phyloP scores from a whole-genome alignment of 2,329 filamentous ascomycete species.

The Amphichorda felina region DNA sequence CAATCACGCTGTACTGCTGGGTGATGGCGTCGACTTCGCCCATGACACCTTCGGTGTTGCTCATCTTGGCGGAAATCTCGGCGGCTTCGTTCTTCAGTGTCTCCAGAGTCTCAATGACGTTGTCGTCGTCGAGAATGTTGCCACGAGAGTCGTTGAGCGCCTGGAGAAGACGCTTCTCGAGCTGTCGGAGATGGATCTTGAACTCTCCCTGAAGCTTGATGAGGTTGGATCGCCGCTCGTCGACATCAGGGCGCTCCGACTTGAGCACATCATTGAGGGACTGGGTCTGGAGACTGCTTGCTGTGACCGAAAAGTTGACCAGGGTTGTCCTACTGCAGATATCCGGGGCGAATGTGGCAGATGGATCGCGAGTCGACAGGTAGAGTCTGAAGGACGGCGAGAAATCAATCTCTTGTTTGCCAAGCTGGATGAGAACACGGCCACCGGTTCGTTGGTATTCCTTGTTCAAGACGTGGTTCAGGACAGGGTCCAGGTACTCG shows the following conservation, averaged over 20 bases:
- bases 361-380: conserved; percentile 89
- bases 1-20: conserved; percentile 85
- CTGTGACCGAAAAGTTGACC: conserved; percentile 98
- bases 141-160: conserved; percentile 95
- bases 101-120: conserved; percentile 95
- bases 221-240: conserved; percentile 89
- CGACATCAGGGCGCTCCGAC: conserved; percentile 92
- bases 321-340: conserved; percentile 98
- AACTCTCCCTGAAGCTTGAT: conserved; percentile 99
- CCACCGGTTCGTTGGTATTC: conserved; percentile 98
- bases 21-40: conserved; percentile 94
- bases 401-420: conserved; percentile 98
- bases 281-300: conserved; percentile 96
- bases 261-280: conserved; percentile 96
- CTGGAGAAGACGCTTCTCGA: conserved; percentile 88
- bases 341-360: conserved; percentile 87
- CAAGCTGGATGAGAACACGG: conserved; percentile 93
- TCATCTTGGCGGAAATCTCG: conserved; percentile 93
- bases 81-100: conserved; percentile 95
- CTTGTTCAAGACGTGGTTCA: conserved; percentile 98
- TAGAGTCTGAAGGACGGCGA: conserved; percentile 94
- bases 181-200: conserved; percentile 90
- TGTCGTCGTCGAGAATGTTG: conserved; percentile 96
- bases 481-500: conserved; percentile 89
- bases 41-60: conserved; percentile 96